Base-by-base conservation (phyloP, 2,329 filamentous ascomycete genomes). In the Ampelomyces quisqualis region DNA sequence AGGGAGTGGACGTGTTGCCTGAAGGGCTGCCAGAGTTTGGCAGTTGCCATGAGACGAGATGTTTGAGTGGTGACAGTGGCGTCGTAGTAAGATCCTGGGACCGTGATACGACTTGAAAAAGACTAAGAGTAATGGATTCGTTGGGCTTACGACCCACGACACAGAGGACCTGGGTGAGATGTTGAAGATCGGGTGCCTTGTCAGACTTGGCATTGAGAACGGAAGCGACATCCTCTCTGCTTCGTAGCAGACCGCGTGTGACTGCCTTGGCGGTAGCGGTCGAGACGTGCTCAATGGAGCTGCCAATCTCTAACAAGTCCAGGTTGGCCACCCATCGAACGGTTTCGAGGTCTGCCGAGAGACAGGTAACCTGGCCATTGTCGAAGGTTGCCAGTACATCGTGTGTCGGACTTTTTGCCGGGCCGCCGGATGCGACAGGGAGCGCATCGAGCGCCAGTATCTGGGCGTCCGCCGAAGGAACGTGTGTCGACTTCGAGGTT, bases 331-430 rank as follows among this genome's bases (percentile, higher is more conserved):
- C 50, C 69, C 69, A 72, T 37, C 61, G 51, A 15, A 62, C 44
- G 1, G 38, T 50, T 10, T 60, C 47, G 9, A 72, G 53, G 38
- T 85, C 80, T 2, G 78, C 77, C 31, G 82, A 78, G 10, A 86
- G 70, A 40, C 79, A 82, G 7, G 78, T 57, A 14, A 86, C 69
- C 43, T 82, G 75, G 23, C 85, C 85, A 47, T 83, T 76, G 28
- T 77, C 69, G 41, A 80, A 78, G 1, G 87, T 73, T 2, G 75
- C 73, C 15, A 88, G 53, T 2, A 88, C 43, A 38, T 78, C 70
- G 36, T 71, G 65, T 14, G 49, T 50, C 6, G 47, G 39, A n/a
- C 50, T 47, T 8, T 51, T 44, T 7, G 44, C 28, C 3, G 52
- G 46, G 2, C 49, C 43, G 5, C 53, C 46, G 18, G 50, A 39